Evolutionary conservation across 1,284 basidiomycete species (phyloP), one percentile per base, ranked within the genome.

Genomic region (Irpex sp.): DNA sequence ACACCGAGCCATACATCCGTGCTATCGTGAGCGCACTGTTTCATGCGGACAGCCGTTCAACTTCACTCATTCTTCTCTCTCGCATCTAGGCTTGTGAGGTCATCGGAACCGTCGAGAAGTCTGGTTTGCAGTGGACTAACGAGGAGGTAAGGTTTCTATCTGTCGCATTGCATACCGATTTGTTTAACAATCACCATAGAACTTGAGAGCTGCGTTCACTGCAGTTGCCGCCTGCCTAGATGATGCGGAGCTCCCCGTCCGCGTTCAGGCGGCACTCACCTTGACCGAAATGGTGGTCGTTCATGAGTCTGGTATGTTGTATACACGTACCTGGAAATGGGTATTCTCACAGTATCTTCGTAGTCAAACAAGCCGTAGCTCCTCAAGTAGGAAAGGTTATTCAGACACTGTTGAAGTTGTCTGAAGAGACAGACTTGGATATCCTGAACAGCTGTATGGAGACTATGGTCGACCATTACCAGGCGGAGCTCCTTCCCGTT

Each of bases 351-450:
- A 19, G 50, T 9, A 54, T 39, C 8, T 6, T 35, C 61, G 5
- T 66, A 88, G 92, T 96, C 60, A 86, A 86, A 68, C 80, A 75
- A 4, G 87, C 87, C 7, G 87, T 96, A 63, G 83, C 88, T 5
- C 89, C 92, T 15, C 88, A 91, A 71, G 90, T 95, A 43, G 92
- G 89, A 50, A 91, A 94, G 71, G 88, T 97, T 68, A 89, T 97
- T 68, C 93, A 95, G 78, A 89, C 93, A 72, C 79, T 96, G 26
- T 82, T 96, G 67, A 94, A 94, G 75, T 81, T 97, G 46, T 89
- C 91, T 5, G 92, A 95, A 72, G 93, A 95, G 75, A 94, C 93
- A 39, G 95, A 97, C 72, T 78, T 97, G 39, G 94, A 97, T 73
- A 83, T 93, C 54, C 79, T 97, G 58, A 94, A 93, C 69, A 81